These are phyloP conservation scores for Agrocybe pediades DNA, from an alignment of 768 basidiomycete genomes.

Conservation along the genomic window DNA sequence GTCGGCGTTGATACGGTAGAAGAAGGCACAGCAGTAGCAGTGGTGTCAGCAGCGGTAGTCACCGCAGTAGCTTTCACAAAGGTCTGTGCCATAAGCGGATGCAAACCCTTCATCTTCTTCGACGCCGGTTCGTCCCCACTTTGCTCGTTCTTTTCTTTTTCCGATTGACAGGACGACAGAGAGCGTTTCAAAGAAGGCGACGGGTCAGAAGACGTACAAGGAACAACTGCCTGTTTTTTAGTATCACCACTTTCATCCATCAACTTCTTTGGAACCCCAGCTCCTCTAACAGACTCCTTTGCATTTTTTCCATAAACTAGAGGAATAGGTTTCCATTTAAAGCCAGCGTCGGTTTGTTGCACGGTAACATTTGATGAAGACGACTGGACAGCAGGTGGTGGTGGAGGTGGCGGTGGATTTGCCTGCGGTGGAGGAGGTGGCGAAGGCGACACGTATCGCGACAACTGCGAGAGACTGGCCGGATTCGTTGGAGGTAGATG, in stretches of 20 bases:
- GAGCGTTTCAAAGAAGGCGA: constrained; percentile 2
- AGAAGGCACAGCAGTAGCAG: too few species aligned
- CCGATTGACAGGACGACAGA: too few species aligned
- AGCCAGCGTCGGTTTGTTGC: background rate
- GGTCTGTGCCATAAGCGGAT: too few species aligned
- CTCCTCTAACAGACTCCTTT: background rate
- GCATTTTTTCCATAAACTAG: constrained; percentile 5
- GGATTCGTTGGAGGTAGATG: constrained; percentile 16
- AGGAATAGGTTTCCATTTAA: constrained; percentile 35
- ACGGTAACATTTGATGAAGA: too few species aligned
- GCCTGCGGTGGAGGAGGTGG: constrained; percentile 22
- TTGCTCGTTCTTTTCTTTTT: too few species aligned
- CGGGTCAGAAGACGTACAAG: background rate
- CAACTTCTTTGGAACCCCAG: too few species aligned
- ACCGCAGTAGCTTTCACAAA: too few species aligned
- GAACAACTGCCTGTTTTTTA: background rate
- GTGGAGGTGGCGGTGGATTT: constrained; percentile 12
- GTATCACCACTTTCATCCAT: too few species aligned
- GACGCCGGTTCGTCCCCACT: too few species aligned
- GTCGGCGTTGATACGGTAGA: too few species aligned
- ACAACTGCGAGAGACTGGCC: constrained; percentile 20
- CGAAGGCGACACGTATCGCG: constrained; percentile 26
- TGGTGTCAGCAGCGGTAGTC: too few species aligned
- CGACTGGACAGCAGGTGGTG: background rate
- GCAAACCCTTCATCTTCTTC: too few species aligned